Evolutionary conservation across 768 basidiomycete genomes (phyloP), one percentile per base, ranked within the genome.

Genomic region (Russula dissimulans): DNA sequence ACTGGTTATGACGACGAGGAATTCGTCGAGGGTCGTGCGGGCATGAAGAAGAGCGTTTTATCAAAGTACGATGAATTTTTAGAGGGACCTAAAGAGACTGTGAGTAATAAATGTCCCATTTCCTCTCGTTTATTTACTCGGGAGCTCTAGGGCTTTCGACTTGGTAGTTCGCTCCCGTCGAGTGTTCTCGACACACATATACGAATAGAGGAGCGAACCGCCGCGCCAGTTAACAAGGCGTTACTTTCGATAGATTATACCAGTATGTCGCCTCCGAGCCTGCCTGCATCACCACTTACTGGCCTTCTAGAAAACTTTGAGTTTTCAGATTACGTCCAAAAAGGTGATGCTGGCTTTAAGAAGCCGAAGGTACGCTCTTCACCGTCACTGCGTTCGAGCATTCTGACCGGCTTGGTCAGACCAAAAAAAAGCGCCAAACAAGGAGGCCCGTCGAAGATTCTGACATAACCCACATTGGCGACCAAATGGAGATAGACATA

Each of bases 1-100:
- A 94, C 91, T 0, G 95, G 95, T 15, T 95, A 91, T 70, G 95
- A 99, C 67, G 95, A 98, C 67, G 94, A 95, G 5, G 97, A 98
- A 69, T 97, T 98, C 65, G 77, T 72, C 3, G 81, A 82, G 26
- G 89, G 85, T 26, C 80, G 77, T 48, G 84, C 81, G 54, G 91
- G 89, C n/a, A 79, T 85, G 78, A 94, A 91, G 69, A 81, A 85
- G 31, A 81, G 89, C 32, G 78, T 98, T 36, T 74, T 99, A 54
- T 81, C 89, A 18, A 98, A 98, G 72, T 98, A 98, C 67, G 95
- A 98, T 66, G 91, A 97, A 66, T 87, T 87, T 54, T 76, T 97
- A 62, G 84, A 90, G 58, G 89, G 89, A 10, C 70, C 81, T 2
- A 80, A 80, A 42, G 85, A 89, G 71, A 80, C 79, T 32, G 91